Base-by-base conservation (phyloP, 768 basidiomycete species). In the Kockovaella imperatae region DNA sequence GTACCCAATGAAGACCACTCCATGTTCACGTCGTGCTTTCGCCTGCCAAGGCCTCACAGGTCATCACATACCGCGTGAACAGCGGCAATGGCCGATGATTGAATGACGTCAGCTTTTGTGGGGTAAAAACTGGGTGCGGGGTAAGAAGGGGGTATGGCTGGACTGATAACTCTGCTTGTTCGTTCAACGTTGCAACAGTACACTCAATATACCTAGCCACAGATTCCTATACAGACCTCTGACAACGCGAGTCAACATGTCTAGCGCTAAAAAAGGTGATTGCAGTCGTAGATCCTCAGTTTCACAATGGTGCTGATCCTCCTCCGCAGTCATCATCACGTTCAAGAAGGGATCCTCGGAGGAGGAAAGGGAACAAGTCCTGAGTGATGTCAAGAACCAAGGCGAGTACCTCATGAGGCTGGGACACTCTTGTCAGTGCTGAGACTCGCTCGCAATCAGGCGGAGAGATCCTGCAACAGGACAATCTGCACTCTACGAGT, bases 281-380 rank as follows among this genome's bases (percentile, higher is more conserved):
- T n/a, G n/a, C n/a, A 30, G 52, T 47, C 10, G 24, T 42, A 3
- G 25, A 31, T 36, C 21, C 14, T 30, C 18, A 23, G 15, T 28
- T 13, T 29, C 5, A 15, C 21, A 26, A n/a, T 5, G 4, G 38
- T n/a, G 6, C 40, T 20, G 14, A 5, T 6, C 40, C 29, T 29
- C 14, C 28, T 18, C 5, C 18, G 4, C 39, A 63, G 64, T 59
- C 26, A 63, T 67, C 52, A 38, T 67, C 36, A 55, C 54, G 38
- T 62, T 67, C 50, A 54, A 57, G 44, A 62, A 67, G 45, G 26
- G 49, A 5, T 55, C 64, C 15, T 59, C 64, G 7, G 36, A 39
- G 17, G 64, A 55, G 23, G 61, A 67, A 18, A 59, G 56, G 51
- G 43, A 50, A 8, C 55, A 53, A 35, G 35, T 54, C 30, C 46